Evolutionary conservation across 306 rosid species (phyloP).

Genomic region (Acacia melanoxylon): DNA sequence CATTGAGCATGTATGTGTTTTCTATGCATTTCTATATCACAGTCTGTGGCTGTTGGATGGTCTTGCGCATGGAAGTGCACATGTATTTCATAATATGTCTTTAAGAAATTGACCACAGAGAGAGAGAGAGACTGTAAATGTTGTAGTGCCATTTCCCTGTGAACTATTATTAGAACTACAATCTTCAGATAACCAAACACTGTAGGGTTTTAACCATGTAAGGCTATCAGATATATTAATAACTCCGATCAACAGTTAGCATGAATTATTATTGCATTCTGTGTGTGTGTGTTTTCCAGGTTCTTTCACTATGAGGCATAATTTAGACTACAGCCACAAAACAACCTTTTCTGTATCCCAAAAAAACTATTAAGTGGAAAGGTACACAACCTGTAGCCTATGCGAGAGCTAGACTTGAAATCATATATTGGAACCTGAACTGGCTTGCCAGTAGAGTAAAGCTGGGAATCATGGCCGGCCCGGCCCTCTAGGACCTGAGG

Average conservation of each 20-base stretch:
- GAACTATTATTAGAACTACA: background rate
- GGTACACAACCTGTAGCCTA: conserved; percentile 78
- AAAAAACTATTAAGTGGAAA: conserved; percentile 16
- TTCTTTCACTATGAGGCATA: conserved; percentile 33
- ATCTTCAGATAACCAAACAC: conserved; percentile 16
- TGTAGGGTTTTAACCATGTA: conserved; percentile 11
- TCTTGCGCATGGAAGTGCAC: background rate
- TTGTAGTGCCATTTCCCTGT: background rate
- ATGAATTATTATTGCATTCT: conserved; percentile 11
- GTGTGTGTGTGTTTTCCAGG: background rate
- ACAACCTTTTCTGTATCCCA: conserved; percentile 19
- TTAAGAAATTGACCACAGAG: background rate
- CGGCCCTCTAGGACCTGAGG: too few relatives aligned
- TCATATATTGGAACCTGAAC: conserved; percentile 91
- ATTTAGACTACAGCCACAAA: conserved; percentile 16
- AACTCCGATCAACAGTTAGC: background rate
- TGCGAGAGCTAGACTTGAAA: conserved; percentile 88
- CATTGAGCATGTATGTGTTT: conserved; percentile 1
- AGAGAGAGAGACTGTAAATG: background rate
- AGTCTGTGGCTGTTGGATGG: background rate
- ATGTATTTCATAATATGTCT: background rate
- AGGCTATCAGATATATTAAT: conserved; percentile 21
- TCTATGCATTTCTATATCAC: conserved; percentile 13
- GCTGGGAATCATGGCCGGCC: too few relatives aligned
- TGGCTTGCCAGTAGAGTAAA: conserved; percentile 84